phyloP scores from a whole-genome alignment of 495 filamentous ascomycete species.

The Talaromyces thailandensis region DNA sequence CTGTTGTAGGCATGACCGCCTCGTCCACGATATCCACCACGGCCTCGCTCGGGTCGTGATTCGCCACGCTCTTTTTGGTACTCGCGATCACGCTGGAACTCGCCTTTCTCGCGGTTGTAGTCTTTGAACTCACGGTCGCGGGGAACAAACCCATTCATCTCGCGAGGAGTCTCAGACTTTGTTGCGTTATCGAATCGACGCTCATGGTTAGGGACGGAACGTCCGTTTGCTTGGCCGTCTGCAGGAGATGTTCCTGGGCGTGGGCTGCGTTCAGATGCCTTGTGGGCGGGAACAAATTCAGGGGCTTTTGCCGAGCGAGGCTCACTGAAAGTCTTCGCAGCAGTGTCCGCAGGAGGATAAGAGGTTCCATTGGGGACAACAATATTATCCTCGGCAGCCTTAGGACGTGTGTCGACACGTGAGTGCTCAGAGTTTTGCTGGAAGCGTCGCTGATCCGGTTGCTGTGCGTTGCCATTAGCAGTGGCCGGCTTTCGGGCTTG shows the following conservation, averaged over 20 bases:
- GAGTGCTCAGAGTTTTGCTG: slow-evolving; percentile 22
- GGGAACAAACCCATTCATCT: slow-evolving; percentile 11
- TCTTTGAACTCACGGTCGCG: slow-evolving; percentile 7
- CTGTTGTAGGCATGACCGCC: slow-evolving; percentile 33
- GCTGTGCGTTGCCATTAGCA: slow-evolving; percentile 18
- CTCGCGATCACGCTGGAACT: slow-evolving; percentile 17
- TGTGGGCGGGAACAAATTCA: slow-evolving; percentile 18
- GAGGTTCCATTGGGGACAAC: slow-evolving; percentile 19
- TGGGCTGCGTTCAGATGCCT: slow-evolving; percentile 19
- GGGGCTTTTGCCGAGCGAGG: slow-evolving; percentile 27
- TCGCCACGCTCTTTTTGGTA: slow-evolving; percentile 39
- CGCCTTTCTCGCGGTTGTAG: slow-evolving; percentile 13
- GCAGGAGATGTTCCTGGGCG: slow-evolving; percentile 23
- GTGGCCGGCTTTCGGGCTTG: slow-evolving; percentile 31
- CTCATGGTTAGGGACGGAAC: slow-evolving; percentile 18
- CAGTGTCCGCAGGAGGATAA: slow-evolving; percentile 8
- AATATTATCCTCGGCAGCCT: slow-evolving; percentile 27
- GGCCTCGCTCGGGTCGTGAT: slow-evolving; percentile 39
- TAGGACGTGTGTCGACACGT: slow-evolving; percentile 18
- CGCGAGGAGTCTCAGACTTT: slow-evolving; percentile 29
- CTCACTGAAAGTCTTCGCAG: slow-evolving; percentile 21
- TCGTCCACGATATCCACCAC: slow-evolving; percentile 46
- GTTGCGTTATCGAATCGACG: slow-evolving; percentile 31
- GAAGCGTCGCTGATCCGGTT: slow-evolving; percentile 24
- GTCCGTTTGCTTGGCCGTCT: slow-evolving; percentile 25